A percentile compares a stretch with the other conserved stretches of the same genome.
phyloP scores from a whole-genome alignment of 306 rosid species.

The Acmispon strigosus region DNA sequence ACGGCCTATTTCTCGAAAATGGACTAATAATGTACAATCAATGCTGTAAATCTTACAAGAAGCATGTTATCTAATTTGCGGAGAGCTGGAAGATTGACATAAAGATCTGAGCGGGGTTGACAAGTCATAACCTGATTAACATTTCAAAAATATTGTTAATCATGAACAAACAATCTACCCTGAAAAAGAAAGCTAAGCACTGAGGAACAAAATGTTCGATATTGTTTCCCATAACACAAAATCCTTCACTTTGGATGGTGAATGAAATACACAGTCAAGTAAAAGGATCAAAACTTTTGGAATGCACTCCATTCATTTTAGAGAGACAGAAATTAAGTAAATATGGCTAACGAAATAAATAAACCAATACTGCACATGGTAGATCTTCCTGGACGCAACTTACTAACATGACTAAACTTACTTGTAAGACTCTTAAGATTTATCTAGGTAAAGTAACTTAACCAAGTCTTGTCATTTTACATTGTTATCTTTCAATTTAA shows the following conservation, averaged over 20 bases:
- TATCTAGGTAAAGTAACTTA: not conserved
- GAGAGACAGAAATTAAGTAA: not conserved
- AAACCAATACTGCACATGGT: not conserved
- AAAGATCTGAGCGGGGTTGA: conserved; percentile 85
- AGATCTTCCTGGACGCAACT: not conserved
- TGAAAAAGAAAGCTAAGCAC: not conserved
- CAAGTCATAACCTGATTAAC: conserved; percentile 81
- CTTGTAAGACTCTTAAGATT: not conserved
- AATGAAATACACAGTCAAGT: not conserved
- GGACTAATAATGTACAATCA: not conserved
- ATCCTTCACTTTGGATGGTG: not conserved
- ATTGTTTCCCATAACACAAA: not conserved
- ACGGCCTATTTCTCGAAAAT: conserved; percentile 7
- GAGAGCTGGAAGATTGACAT: conserved; percentile 87
- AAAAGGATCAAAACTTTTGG: not conserved
- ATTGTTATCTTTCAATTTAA: not conserved
- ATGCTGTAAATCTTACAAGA: conserved; percentile 59
- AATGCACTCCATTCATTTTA: not conserved
- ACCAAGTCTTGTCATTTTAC: not conserved
- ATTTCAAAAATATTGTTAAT: conserved; percentile 10
- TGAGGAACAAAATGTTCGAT: no score
- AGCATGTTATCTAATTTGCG: conserved; percentile 96
- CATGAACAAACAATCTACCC: not conserved
- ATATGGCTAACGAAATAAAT: not conserved
- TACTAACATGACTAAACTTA: not conserved